Conservation (phyloP, 805 yeast species). For the Candida silvicultrix region DNA sequence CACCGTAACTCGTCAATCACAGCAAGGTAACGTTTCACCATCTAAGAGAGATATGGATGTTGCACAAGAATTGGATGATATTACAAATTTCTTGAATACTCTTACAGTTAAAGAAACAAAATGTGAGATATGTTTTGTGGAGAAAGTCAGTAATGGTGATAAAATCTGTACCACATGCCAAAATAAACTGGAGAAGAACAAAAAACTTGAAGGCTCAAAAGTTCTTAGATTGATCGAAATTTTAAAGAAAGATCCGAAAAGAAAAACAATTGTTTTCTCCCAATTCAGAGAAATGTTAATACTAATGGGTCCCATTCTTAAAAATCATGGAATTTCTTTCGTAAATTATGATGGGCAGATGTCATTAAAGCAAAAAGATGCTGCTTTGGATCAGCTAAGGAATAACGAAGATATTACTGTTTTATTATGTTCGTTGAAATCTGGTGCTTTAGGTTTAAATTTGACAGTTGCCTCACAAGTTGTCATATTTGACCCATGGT, state of each 20-base stretch:
- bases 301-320: constrained; percentile 23
- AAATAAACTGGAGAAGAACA: constrained; percentile 10
- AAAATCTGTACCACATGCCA: constrained; percentile 11
- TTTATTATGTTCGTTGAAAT: constrained; percentile 68
- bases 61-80: constrained; percentile 14
- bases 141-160: constrained; percentile 6
- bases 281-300: constrained; percentile 33
- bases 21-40: constrained; percentile 2
- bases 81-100: constrained; percentile 15
- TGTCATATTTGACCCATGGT: constrained; percentile 91
- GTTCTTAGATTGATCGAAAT: constrained; percentile 27
- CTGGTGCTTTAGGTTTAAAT: constrained; percentile 91
- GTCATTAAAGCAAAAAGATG: constrained; percentile 23
- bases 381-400: constrained; percentile 23
- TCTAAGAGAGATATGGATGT: constrained; percentile 6
- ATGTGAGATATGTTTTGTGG: constrained; percentile 19
- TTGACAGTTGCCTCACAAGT: constrained; percentile 79
- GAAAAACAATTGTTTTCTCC: constrained; percentile 41
- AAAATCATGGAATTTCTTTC: constrained; percentile 23
- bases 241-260: constrained; percentile 23
- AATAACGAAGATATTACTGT: constrained; percentile 28
- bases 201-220: constrained; percentile 26
- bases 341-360: constrained; percentile 31
- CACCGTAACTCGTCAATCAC: neutral
- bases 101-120: constrained; percentile 18